Base-by-base conservation (phyloP, 176 grass and related monocot species). In the Ensete ventricosum region DNA sequence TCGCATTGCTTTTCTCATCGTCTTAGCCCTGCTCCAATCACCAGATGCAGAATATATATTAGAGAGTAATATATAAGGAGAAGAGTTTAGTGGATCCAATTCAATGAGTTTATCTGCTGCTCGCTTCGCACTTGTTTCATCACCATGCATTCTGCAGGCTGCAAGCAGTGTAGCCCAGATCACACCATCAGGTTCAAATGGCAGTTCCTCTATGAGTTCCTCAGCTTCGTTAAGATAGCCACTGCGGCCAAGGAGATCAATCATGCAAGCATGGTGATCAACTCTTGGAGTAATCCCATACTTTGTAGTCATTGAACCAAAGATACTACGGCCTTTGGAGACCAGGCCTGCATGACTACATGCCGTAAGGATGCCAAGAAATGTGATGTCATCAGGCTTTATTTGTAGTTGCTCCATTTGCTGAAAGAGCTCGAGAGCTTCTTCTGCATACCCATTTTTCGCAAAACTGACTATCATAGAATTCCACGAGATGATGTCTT, bases 401-500 rank as follows among this genome's bases (percentile, higher is more conserved):
- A 86, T 59, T 60, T 73, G 62, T 57, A 60, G 76, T 53, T 83
- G 73, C 55, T 82, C 79, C 84, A 92, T 87, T 77, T 77, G 77
- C 59, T 89, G 81, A 68, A 92, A 92, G 59, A 86, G 76, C 52
- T 78, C 11, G 75, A 92, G 73, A 67, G 86, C 82, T 63, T 89
- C 84, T 0, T 82, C 51, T 3, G 79, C 79, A 84, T 82, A 84
- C 69, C 90, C 84, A 87, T 92, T 92, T 67, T 92, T 88, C 8
- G 90, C 86, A 82, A 86, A 92, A 25, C 90, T 84, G 54, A 82
- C 79, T 77, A 92, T 87, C 79, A 92, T 80, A 20, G 90, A 92
- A 75, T 92, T 92, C 90, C 87, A 92, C 53, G 67, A 62, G 77
- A 78, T 84, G 71, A 87, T 73, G 50, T 76, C 53, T 82, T 85